Conservation (phyloP, 2,329 filamentous ascomycete genomes). For the Xylaria sp. region DNA sequence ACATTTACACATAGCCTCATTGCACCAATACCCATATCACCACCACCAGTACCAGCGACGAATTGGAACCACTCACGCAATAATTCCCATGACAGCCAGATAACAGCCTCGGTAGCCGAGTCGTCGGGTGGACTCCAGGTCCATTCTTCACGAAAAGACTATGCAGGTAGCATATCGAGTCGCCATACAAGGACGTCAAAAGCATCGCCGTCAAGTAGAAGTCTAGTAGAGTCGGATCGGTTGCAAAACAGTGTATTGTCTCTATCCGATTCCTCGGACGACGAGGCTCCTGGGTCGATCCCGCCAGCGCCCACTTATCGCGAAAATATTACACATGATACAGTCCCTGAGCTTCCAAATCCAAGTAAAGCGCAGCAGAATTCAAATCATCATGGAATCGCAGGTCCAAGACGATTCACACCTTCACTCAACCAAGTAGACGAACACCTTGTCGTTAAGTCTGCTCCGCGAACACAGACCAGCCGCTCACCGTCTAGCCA, state of each 20-base stretch:
- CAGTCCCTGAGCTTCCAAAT: conserved; percentile 22
- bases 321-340: conserved; percentile 44
- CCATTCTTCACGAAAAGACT: conserved; percentile 53
- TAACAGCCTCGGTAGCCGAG: conserved; percentile 44
- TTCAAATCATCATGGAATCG: conserved; percentile 17
- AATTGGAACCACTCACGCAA: conserved; percentile 44
- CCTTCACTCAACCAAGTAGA: conserved; percentile 55
- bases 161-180: conserved; percentile 65
- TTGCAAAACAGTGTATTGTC: conserved; percentile 66
- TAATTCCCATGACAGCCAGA: conserved; percentile 45
- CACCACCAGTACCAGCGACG: conserved; percentile 33
- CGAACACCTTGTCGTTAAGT: conserved; percentile 56
- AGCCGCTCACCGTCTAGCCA: conserved; percentile 42
- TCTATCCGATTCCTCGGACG: conserved; percentile 63
- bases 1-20: conserved; percentile 41
- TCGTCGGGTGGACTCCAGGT: conserved; percentile 45
- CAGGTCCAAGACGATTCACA: conserved; percentile 25
- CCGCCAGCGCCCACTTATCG: conserved; percentile 51
- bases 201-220: conserved; percentile 61
- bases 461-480: conserved; percentile 46
- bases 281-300: conserved; percentile 51
- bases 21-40: conserved; percentile 41
- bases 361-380: conserved; percentile 18
- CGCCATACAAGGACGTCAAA: conserved; percentile 66
- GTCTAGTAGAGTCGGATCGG: conserved; percentile 62